Evolutionary conservation across 495 filamentous ascomycete species (phyloP).

Genomic region (Podospora didyma): DNA sequence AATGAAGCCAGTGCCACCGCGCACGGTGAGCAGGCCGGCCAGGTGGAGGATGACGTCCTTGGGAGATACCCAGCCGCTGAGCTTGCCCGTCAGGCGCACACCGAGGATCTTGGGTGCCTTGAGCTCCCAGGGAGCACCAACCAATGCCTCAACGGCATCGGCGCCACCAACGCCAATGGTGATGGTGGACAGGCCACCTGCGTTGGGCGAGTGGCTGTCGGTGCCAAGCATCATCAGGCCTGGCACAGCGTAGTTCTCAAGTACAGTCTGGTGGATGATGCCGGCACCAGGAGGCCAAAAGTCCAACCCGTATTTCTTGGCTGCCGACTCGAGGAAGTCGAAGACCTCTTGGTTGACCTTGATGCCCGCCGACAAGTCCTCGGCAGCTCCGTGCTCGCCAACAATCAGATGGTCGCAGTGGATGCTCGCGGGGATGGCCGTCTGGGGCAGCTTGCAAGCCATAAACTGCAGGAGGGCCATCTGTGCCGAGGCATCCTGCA

Average conservation of each 20-base stretch:
- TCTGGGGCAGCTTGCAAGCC: constrained; percentile 85
- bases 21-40: constrained; percentile 85
- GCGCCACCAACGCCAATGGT: constrained; percentile 97
- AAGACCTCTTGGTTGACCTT: constrained; percentile 94
- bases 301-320: constrained; percentile 94
- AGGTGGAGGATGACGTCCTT: constrained; percentile 93
- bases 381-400: constrained; percentile 81
- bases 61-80: constrained; percentile 86
- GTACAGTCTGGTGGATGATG: constrained; percentile 96
- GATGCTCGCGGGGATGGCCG: constrained; percentile 95
- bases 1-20: constrained; percentile 90
- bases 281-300: constrained; percentile 99
- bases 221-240: constrained; percentile 99
- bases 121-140: constrained; percentile 94
- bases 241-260: constrained; percentile 97
- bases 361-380: constrained; percentile 82
- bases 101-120: constrained; percentile 90
- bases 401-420: constrained; percentile 99
- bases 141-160: constrained; percentile 94
- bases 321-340: constrained; percentile 91
- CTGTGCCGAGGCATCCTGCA: constrained; percentile 98
- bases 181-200: constrained; percentile 86
- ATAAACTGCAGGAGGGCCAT: constrained; percentile 99
- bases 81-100: constrained; percentile 76
- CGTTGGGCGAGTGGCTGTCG: constrained; percentile 97